phyloP scores from a whole-genome alignment of 2,329 filamentous ascomycete species.

The Nemania diffusa region DNA sequence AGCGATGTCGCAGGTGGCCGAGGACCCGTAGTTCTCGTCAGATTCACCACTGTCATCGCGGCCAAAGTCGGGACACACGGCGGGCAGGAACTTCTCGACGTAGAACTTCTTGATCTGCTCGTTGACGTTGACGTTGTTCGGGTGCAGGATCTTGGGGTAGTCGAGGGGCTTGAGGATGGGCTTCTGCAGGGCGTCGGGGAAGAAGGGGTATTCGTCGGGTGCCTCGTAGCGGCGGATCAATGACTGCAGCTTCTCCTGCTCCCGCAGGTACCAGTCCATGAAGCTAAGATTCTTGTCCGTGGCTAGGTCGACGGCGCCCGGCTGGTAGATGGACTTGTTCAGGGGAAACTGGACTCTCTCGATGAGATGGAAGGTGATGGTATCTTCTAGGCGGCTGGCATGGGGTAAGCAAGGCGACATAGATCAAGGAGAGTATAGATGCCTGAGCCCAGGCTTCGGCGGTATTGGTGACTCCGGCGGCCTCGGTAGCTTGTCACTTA shows the following conservation, averaged over 20 bases:
- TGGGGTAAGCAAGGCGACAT: slow-evolving; percentile 4
- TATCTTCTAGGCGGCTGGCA: slow-evolving; percentile 90
- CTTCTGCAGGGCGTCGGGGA: slow-evolving; percentile 79
- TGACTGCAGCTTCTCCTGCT: slow-evolving; percentile 92
- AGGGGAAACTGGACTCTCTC: slow-evolving; percentile 97
- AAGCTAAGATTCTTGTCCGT: slow-evolving; percentile 69
- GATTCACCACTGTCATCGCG: slow-evolving; percentile 82
- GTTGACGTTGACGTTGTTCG: slow-evolving; percentile 92
- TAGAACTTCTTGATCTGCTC: slow-evolving; percentile 87
- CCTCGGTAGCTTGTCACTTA: slow-evolving; percentile 56
- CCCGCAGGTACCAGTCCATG: slow-evolving; percentile 91
- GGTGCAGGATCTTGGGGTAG: slow-evolving; percentile 88
- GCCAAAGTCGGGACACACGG: slow-evolving; percentile 81
- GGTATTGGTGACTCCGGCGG: slow-evolving; percentile 11
- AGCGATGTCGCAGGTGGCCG: slow-evolving; percentile 89
- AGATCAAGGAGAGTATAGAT: neutral
- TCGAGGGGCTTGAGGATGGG: slow-evolving; percentile 88
- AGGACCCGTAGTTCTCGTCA: slow-evolving; percentile 94
- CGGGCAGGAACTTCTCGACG: slow-evolving; percentile 82
- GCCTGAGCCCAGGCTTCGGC: slow-evolving; percentile 3
- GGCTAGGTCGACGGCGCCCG: slow-evolving; percentile 83
- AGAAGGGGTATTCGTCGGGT: slow-evolving; percentile 98
- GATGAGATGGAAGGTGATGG: slow-evolving; percentile 96
- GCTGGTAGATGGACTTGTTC: slow-evolving; percentile 85
- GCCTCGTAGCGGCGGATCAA: slow-evolving; percentile 94